Evolutionary conservation across 169 alveolate species (phyloP).

Genomic region (Cryptosporidium ryanae): DNA sequence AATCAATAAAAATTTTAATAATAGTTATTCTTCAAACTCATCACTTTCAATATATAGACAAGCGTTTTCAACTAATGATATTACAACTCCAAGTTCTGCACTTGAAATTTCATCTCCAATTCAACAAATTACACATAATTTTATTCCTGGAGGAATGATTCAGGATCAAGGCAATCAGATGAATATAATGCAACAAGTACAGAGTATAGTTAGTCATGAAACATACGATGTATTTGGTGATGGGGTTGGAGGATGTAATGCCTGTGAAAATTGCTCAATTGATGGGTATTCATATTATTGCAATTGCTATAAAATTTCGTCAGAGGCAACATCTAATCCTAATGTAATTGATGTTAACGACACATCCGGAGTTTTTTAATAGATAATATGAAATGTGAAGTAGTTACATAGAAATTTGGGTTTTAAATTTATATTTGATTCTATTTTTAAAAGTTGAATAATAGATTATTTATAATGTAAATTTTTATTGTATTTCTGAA

Average conservation of each 20-base stretch:
- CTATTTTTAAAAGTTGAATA: not conserved
- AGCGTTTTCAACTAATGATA: conserved; percentile 46
- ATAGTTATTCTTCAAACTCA: not conserved
- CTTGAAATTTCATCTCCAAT: conserved; percentile 67
- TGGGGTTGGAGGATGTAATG: conserved; percentile 38
- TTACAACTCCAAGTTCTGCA: conserved; percentile 63
- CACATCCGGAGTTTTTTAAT: conserved; percentile 56
- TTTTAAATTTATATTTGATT: conserved; percentile 62
- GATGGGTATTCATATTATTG: conserved; percentile 72
- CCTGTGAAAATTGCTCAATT: conserved; percentile 60
- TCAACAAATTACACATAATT: conserved; percentile 42
- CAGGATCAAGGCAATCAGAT: conserved; percentile 58
- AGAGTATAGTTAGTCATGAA: conserved; percentile 33
- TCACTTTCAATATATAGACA: conserved; percentile 58
- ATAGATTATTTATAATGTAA: not conserved
- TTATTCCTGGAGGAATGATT: conserved; percentile 51
- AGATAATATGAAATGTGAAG: conserved; percentile 56
- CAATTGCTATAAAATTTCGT: conserved; percentile 67
- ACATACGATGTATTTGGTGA: conserved; percentile 73
- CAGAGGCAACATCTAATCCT: conserved; percentile 46
- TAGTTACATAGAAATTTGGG: conserved; percentile 54
- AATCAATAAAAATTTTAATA: conserved; percentile 33
- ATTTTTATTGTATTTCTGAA: conserved; percentile 28
- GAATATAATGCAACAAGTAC: conserved; percentile 30
- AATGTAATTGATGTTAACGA: conserved; percentile 64